Conservation (phyloP, 202 grass and related monocot species). For the Hordeum pubiflorum region DNA sequence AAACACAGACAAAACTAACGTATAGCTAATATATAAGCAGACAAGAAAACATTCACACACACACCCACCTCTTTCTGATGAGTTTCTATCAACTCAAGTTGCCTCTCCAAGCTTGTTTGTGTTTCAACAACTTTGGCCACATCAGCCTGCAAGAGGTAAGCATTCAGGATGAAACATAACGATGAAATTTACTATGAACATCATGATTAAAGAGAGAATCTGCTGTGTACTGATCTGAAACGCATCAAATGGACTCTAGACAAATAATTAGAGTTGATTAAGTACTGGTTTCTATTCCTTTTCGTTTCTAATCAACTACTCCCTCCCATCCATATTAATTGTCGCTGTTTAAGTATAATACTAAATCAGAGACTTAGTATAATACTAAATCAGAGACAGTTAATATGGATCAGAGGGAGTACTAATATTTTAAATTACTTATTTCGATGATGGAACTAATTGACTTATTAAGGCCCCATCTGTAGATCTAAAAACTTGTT, state of each 20-base stretch:
- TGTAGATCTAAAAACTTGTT: neutral
- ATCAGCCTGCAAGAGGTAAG: conserved; percentile 62
- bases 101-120: conserved; percentile 83
- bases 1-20: neutral
- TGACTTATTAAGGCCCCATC: neutral
- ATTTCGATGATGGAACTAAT: neutral
- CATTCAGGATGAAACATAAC: neutral
- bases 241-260: neutral
- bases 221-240: neutral
- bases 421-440: neutral
- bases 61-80: conserved; percentile 81
- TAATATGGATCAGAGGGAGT: no score
- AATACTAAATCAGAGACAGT: no score
- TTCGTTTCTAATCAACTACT: neutral
- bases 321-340: no score
- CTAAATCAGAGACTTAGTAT: no score
- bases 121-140: conserved; percentile 98
- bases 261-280: neutral
- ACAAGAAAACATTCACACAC: neutral
- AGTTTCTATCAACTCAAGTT: conserved; percentile 97
- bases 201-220: neutral
- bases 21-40: neutral
- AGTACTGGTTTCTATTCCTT: neutral
- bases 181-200: neutral
- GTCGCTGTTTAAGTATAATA: no score